Evolutionary conservation across 1,284 basidiomycete species (phyloP).

Genomic region (Puccinia triticina): DNA sequence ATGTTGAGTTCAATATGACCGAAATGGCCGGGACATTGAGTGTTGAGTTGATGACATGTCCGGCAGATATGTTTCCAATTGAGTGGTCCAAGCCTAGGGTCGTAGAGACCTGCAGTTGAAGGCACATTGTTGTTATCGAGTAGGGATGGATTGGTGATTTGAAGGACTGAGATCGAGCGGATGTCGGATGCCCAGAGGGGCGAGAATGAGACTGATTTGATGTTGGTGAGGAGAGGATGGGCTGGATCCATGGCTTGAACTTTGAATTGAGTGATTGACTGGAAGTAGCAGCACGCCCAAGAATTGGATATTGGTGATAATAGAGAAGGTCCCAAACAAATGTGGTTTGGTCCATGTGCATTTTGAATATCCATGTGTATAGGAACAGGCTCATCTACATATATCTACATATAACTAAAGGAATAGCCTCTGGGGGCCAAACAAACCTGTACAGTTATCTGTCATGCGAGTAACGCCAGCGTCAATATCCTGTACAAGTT

Average conservation of each 20-base stretch:
- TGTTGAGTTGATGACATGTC: slow-evolving; percentile 88
- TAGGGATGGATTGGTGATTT: slow-evolving; percentile 89
- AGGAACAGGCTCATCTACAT: too few relatives aligned
- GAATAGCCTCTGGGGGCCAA: too few relatives aligned
- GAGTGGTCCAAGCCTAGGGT: slow-evolving; percentile 90
- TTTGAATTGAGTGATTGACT: too few relatives aligned
- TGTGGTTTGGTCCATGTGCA: too few relatives aligned
- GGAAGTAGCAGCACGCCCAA: too few relatives aligned
- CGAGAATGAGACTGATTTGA: slow-evolving; percentile 87
- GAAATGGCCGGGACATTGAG: slow-evolving; percentile 95
- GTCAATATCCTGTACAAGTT: too few relatives aligned
- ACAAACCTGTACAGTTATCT: too few relatives aligned
- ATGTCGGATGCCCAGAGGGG: slow-evolving; percentile 91
- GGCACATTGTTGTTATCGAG: slow-evolving; percentile 93
- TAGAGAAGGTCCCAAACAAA: too few relatives aligned
- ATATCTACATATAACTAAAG: too few relatives aligned
- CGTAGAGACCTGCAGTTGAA: slow-evolving; percentile 89
- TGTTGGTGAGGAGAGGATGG: slow-evolving; percentile 79
- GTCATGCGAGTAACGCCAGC: too few relatives aligned
- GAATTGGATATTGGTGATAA: too few relatives aligned
- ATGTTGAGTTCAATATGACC: slow-evolving; percentile 97
- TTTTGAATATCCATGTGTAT: too few relatives aligned
- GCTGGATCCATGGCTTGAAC: slow-evolving; percentile 85
- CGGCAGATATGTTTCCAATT: slow-evolving; percentile 84
- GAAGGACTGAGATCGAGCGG: slow-evolving; percentile 90